Conservation (phyloP, 2,329 filamentous ascomycete species). For the Pseudogymnoascus destructans region DNA sequence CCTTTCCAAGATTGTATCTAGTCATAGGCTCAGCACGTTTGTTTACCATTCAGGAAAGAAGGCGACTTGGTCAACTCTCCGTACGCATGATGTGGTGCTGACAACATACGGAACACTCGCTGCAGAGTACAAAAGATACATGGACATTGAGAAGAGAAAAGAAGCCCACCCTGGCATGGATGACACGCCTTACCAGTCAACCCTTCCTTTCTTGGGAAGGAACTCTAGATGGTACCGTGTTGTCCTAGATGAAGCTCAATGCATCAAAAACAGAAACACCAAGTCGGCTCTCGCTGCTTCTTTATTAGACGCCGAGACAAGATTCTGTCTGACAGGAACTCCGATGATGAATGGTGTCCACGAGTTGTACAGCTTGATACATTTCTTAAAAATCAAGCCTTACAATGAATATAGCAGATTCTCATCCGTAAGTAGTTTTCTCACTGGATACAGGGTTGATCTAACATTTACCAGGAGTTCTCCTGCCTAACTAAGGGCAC, state of each 20-base stretch:
- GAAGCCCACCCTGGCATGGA: constrained; percentile 24
- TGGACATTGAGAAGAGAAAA: constrained; percentile 22
- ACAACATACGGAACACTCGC: constrained; percentile 66
- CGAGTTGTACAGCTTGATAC: constrained; percentile 65
- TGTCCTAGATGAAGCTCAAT: constrained; percentile 69
- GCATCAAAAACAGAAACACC: constrained; percentile 62
- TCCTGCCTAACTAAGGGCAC: constrained; percentile 23
- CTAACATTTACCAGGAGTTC: constrained; percentile 29
- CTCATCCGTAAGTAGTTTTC: constrained; percentile 31
- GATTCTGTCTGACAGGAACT: constrained; percentile 68
- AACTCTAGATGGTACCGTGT: constrained; percentile 52
- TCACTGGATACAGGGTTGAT: background rate
- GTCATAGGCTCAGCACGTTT: constrained; percentile 48
- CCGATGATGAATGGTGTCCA: constrained; percentile 79
- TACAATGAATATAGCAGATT: constrained; percentile 57
- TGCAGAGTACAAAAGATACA: constrained; percentile 42
- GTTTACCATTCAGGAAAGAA: constrained; percentile 56
- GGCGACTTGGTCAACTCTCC: constrained; percentile 46
- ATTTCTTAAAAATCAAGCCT: constrained; percentile 64
- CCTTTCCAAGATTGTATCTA: constrained; percentile 47
- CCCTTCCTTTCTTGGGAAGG: constrained; percentile 47
- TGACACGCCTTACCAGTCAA: constrained; percentile 23
- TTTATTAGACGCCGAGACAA: constrained; percentile 44
- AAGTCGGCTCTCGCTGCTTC: constrained; percentile 47
- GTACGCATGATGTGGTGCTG: constrained; percentile 58